These are phyloP conservation scores for Durotheca rogersii DNA, from an alignment of 495 filamentous ascomycete genomes.

Conservation along the genomic window DNA sequence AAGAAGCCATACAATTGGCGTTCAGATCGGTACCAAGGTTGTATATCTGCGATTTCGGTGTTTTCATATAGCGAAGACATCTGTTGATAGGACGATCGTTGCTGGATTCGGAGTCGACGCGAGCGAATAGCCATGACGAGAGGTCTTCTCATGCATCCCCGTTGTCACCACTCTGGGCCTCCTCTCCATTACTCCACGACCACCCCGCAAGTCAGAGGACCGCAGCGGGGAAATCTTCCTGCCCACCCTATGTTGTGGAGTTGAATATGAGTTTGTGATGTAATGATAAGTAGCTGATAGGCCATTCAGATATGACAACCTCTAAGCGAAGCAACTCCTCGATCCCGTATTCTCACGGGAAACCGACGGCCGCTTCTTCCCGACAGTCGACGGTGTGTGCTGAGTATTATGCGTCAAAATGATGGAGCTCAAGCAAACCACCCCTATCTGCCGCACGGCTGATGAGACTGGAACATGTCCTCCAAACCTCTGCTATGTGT, in stretches of 20 bases:
- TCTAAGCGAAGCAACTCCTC: not conserved
- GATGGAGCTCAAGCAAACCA: slow-evolving; percentile 17
- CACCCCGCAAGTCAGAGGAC: slow-evolving; percentile 8
- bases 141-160: too few relatives aligned
- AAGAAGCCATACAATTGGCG: not conserved
- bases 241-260: not conserved
- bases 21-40: not conserved
- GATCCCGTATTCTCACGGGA: not conserved
- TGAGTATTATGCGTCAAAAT: slow-evolving; percentile 3
- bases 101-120: not conserved
- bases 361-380: not conserved
- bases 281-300: too few relatives aligned
- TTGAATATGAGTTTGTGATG: too few relatives aligned
- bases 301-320: not conserved
- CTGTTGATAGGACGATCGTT: slow-evolving; percentile 2
- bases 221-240: slow-evolving; percentile 7
- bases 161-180: not conserved
- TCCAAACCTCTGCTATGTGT: slow-evolving; percentile 18
- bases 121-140: not conserved
- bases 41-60: slow-evolving; percentile 3
- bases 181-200: slow-evolving; percentile 1
- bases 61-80: slow-evolving; percentile 14
- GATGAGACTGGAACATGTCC: slow-evolving; percentile 1
- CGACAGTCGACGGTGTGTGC: not conserved
- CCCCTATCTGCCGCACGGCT: slow-evolving; percentile 2